A percentile compares a stretch with the other conserved stretches of the same genome.
Conservation (phyloP, 108 stramenopile species). For the Skeletonema grethae region DNA sequence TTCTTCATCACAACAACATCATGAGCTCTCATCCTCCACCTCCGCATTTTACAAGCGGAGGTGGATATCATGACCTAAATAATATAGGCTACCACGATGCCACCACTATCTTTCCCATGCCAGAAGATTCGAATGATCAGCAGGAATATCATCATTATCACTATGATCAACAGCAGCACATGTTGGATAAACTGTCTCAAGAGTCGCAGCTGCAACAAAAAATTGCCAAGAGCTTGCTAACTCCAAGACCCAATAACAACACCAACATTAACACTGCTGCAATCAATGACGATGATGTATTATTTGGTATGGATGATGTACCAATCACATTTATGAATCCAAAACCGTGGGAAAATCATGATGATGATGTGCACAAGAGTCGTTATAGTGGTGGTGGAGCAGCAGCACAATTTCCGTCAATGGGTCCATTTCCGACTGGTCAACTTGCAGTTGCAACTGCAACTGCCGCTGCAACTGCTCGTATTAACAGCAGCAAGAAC, state of each 20-base stretch:
- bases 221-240: slow-evolving; percentile 12
- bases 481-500: neutral
- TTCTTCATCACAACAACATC: neutral
- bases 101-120: too few species aligned
- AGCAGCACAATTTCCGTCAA: neutral
- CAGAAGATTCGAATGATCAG: neutral
- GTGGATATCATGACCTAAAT: neutral
- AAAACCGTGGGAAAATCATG: neutral
- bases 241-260: neutral
- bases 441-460: neutral
- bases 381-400: neutral
- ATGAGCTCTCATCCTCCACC: neutral
- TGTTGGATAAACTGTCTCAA: neutral
- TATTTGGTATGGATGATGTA: neutral
- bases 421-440: neutral
- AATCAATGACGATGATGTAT: neutral
- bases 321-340: neutral
- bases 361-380: neutral
- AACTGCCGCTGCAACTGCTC: neutral
- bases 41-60: neutral
- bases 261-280: neutral
- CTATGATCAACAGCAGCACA: neutral
- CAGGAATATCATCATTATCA: neutral
- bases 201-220: neutral
- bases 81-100: too few species aligned